Base-by-base conservation (phyloP, 495 filamentous ascomycete genomes). In the Podospora conica region DNA sequence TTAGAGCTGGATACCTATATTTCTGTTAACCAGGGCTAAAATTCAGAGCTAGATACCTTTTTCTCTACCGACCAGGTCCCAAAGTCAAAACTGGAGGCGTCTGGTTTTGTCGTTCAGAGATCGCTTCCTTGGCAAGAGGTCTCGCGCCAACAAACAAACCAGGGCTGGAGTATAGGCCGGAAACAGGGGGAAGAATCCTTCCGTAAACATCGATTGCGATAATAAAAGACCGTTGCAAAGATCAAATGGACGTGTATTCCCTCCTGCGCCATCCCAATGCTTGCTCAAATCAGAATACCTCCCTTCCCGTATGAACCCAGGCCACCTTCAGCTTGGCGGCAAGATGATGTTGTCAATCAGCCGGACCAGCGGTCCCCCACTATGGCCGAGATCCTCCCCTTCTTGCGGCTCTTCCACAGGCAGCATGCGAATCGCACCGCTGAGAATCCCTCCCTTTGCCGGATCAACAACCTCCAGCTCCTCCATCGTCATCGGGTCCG, bases 291-390 rank as follows among this genome's bases (percentile, higher is more conserved):
- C 21, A 61, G 33, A 20, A 25, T 58, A 24, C 29, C 21, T n/a
- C 22, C n/a, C 27, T 6, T 64, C 11, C 9, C 2, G 12, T 48
- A 55, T 18, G 12, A 31, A 48, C 40, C 7, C 18, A 2, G 8
- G 1, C 29, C 24, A n/a, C n/a, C 28, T 21, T 64, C 40, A 64
- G 23, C 63, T 58, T 0, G 87, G 84, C 68, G 83, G 79, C 31
- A 95, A 76, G 62, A 96, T 89, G 70, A 98, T 87, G 70, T 98
- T 98, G 74, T 98, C 95, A 74, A 98, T 97, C 74, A 98, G 77
- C 63, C 95, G 83, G 21, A 98, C 95, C 21, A 76, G 53, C 8
- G 91, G 81, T 0, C 87, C 87, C 23, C 80, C 81, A 25, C 87
- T 90, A 69, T 86, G 85, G 7, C 91, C 91, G 53, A 91, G 74